Evolutionary conservation across 345 rosid species (phyloP).

Genomic region (Populus ilicifolia): DNA sequence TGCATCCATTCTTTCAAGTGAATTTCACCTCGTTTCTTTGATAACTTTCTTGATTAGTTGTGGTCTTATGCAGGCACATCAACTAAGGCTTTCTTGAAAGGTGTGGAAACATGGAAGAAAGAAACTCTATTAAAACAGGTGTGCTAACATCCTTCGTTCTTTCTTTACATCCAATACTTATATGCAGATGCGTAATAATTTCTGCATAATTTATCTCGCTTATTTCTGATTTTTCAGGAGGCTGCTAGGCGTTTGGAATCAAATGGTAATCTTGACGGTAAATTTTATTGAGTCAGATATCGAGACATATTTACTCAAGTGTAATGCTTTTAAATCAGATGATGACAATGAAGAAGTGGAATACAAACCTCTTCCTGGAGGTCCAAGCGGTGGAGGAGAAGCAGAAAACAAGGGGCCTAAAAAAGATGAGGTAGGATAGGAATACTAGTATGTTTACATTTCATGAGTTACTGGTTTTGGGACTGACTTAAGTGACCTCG

Average conservation of each 20-base stretch:
- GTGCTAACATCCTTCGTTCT: no score
- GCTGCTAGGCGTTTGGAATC: constrained; percentile 22
- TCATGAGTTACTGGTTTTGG: not conserved
- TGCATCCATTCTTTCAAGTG: not conserved
- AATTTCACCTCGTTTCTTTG: not conserved
- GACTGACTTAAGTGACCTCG: not conserved
- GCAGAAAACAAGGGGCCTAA: constrained; percentile 4
- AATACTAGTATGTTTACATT: not conserved
- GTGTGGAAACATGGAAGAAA: constrained; percentile 51
- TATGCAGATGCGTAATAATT: not conserved
- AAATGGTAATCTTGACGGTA: constrained; percentile 19
- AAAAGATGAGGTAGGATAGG: constrained; percentile 17
- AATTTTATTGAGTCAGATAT: no score
- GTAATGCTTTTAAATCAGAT: constrained; percentile 17
- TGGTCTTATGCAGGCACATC: constrained; percentile 30
- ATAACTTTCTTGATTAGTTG: not conserved
- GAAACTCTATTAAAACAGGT: constrained; percentile 41
- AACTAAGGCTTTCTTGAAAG: constrained; percentile 45
- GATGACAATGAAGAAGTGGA: constrained; percentile 19
- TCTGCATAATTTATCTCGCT: not conserved
- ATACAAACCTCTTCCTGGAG: constrained; percentile 24
- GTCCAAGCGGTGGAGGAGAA: not conserved
- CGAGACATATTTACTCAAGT: no score
- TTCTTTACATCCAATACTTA: not conserved
- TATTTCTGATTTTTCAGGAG: constrained; percentile 25